Base-by-base conservation (phyloP, 2,329 filamentous ascomycete species). In the Aspergillus felis region DNA sequence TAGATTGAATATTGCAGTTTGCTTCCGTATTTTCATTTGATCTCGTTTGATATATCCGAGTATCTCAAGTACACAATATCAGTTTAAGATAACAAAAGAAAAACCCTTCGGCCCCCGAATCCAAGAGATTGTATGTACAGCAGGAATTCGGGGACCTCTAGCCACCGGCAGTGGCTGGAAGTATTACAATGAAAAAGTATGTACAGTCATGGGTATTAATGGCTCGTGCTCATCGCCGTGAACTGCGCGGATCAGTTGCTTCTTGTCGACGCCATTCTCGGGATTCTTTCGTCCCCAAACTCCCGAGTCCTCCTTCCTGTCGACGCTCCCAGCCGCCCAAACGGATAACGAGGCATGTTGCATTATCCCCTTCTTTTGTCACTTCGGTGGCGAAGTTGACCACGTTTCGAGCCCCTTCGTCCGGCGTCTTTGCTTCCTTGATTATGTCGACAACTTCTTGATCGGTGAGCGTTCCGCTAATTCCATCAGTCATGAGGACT, bases 391-490 rank as follows among this genome's bases (percentile, higher is more conserved):
- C 92, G 74, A 94, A 97, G 56, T 85, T 85, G 28, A 96, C 91
- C 7, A 99, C 84, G 60, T 88, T 86, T 57, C 82, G 82, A 1
- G 91, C 87, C 3, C 87, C 94, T 71, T 96, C 86, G 65, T 96
- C 93, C 0, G 94, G 94, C 0, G 93, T 97, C 69, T 83, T 87
- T 4, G 92, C 90, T 75, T 99, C 94, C 74, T 97, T 97, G 67
- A 97, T 82, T 32, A 97, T 87, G 71, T 99, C 94, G 29, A 97
- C 92, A 60, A 97, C 91, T 76, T 99, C 94, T 76, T 97, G 93
- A 70, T 99, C 94, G 55, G 83, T 86, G 24, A 97, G 79, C 17
- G 89, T 90, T 6, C 91, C 93, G 22, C 88, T 93, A 9, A 99
- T 86, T 27, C 94, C 94, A 73, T 99, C 94, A 2, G 86, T 90